Percentiles rank a stretch among this genome's conserved stretches.
phyloP scores from a whole-genome alignment of 1,284 basidiomycete genomes.

The Kalmanozyma brasiliensis region DNA sequence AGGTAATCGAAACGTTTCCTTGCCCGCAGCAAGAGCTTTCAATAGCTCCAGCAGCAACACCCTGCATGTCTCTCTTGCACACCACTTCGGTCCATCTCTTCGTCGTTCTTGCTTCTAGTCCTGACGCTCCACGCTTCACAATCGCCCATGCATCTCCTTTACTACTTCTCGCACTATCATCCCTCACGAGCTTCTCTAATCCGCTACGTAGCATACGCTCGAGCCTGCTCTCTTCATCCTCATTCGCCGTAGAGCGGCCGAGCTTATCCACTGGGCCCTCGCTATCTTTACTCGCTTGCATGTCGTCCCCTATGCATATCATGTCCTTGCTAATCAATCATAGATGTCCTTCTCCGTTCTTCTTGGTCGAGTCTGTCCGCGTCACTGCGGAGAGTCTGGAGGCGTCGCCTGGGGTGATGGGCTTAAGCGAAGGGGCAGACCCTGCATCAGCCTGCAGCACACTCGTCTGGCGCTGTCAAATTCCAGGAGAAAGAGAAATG shows the following conservation, averaged over 20 bases:
- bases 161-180: background rate
- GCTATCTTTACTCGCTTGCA: no score
- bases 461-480: background rate
- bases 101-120: background rate
- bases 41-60: no score
- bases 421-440: background rate
- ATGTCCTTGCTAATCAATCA: background rate
- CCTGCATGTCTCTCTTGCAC: background rate
- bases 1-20: no score
- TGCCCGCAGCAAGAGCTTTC: no score
- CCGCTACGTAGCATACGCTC: no score
- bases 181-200: no score
- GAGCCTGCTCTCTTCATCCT: no score
- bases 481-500: no score
- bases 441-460: conserved; percentile 22
- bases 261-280: no score
- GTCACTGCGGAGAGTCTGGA: no score
- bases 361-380: background rate
- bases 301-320: background rate
- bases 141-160: background rate
- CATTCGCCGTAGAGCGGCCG: no score
- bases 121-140: background rate
- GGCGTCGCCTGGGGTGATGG: background rate
- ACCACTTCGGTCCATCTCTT: conserved; percentile 3
- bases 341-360: no score